Conservation (phyloP, 2,329 filamentous ascomycete genomes). For the Botryotinia calthae region DNA sequence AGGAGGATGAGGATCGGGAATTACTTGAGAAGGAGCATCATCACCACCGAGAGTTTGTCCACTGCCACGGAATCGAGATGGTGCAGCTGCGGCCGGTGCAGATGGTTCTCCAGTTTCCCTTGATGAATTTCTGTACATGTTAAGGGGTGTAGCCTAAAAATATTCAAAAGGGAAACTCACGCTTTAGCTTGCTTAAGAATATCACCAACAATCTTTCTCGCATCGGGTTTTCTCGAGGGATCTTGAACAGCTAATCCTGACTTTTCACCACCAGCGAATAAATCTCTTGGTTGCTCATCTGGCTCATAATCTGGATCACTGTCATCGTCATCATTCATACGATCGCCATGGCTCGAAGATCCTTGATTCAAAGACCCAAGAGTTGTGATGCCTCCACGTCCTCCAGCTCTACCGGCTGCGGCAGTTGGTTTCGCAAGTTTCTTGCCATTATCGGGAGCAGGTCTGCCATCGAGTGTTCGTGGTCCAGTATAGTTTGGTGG, state of each 20-base stretch:
- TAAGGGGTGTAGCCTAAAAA: neutral
- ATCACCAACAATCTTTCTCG: conserved; percentile 58
- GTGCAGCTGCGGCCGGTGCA: conserved; percentile 45
- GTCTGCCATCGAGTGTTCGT: conserved; percentile 61
- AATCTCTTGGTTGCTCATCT: conserved; percentile 61
- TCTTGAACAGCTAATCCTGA: conserved; percentile 69
- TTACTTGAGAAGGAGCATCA: conserved; percentile 64
- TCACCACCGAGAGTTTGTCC: conserved; percentile 79
- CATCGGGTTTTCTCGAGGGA: conserved; percentile 47
- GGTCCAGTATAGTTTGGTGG: conserved; percentile 54
- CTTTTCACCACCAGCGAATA: conserved; percentile 85
- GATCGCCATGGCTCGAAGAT: conserved; percentile 46
- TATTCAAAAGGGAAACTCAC: conserved; percentile 42
- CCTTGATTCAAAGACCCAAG: conserved; percentile 47
- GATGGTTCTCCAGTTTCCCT: conserved; percentile 54
- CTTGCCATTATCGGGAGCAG: conserved; percentile 44
- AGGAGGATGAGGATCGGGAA: conserved; percentile 59
- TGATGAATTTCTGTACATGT: conserved; percentile 54
- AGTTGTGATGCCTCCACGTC: conserved; percentile 54
- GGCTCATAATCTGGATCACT: conserved; percentile 55
- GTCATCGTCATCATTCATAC: conserved; percentile 56
- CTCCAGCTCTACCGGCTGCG: conserved; percentile 27
- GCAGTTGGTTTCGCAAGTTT: conserved; percentile 24
- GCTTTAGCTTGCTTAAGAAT: conserved; percentile 62
- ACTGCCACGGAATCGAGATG: conserved; percentile 62